Conservation (phyloP, 2,329 filamentous ascomycete species). For the Neocatenulostroma microsporum region DNA sequence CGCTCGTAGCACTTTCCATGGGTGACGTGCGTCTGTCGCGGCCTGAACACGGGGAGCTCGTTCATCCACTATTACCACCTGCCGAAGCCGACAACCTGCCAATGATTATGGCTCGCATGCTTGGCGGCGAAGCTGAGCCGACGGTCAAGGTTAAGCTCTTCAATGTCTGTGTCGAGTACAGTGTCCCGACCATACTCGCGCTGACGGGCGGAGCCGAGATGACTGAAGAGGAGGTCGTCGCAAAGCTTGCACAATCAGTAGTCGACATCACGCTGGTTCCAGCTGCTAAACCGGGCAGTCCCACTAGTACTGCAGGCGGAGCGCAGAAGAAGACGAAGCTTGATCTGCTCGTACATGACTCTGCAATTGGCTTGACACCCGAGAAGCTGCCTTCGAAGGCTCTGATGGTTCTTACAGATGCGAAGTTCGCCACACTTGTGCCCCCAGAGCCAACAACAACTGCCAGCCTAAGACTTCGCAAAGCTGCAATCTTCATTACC, state of each 20-base stretch:
- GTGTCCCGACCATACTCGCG: slow-evolving; percentile 73
- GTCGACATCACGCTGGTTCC: slow-evolving; percentile 42
- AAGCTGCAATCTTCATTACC: slow-evolving; percentile 74
- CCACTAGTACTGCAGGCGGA: slow-evolving; percentile 20
- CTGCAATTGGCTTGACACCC: slow-evolving; percentile 77
- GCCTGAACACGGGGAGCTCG: slow-evolving; percentile 52
- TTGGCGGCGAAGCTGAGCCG: slow-evolving; percentile 91
- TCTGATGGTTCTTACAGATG: slow-evolving; percentile 69
- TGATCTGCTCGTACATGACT: slow-evolving; percentile 71
- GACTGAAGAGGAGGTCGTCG: slow-evolving; percentile 53
- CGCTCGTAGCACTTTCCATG: slow-evolving; percentile 71
- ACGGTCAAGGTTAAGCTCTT: slow-evolving; percentile 80
- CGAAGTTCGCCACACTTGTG: slow-evolving; percentile 60
- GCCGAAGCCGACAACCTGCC: slow-evolving; percentile 42
- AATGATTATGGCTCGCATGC: slow-evolving; percentile 79
- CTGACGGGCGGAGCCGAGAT: slow-evolving; percentile 50
- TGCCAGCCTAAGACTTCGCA: slow-evolving; percentile 61
- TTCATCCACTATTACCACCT: slow-evolving; percentile 53
- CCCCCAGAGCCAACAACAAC: slow-evolving; percentile 58
- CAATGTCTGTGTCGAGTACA: slow-evolving; percentile 81
- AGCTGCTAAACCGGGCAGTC: slow-evolving; percentile 20
- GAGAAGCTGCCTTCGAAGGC: slow-evolving; percentile 66
- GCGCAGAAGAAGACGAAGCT: slow-evolving; percentile 46
- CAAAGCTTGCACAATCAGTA: slow-evolving; percentile 69
- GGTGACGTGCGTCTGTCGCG: slow-evolving; percentile 56